Conservation (phyloP, 2,329 filamentous ascomycete genomes). For the Cladosporium sp. region DNA sequence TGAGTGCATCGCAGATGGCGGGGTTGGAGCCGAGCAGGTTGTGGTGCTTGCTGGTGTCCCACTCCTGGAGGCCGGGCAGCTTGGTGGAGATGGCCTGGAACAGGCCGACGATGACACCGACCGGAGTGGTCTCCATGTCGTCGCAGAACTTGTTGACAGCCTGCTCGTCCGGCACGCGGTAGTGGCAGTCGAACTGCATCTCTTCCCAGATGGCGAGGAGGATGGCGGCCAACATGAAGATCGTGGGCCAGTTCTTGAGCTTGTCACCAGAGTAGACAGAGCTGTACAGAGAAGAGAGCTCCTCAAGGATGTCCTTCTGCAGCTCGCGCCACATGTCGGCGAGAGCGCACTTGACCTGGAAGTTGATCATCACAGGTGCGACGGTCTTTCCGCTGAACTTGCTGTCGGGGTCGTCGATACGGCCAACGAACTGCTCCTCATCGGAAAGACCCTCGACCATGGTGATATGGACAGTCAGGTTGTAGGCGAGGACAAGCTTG, state of each 20-base stretch:
- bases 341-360: constrained; percentile 96
- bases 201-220: constrained; percentile 94
- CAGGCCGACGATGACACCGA: constrained; percentile 90
- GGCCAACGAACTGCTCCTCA: constrained; percentile 69
- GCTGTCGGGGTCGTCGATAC: constrained; percentile 78
- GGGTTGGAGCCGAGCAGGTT: constrained; percentile 84
- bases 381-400: constrained; percentile 86
- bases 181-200: constrained; percentile 98
- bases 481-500: constrained; percentile 92
- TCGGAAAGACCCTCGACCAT: constrained; percentile 85
- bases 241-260: constrained; percentile 97
- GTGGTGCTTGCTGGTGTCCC: constrained; percentile 88
- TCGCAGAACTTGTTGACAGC: constrained; percentile 90
- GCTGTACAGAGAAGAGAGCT: constrained; percentile 88
- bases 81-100: constrained; percentile 99
- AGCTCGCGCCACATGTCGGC: constrained; percentile 98
- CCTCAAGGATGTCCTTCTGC: constrained; percentile 91
- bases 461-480: constrained; percentile 88
- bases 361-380: constrained; percentile 98
- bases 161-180: constrained; percentile 76
- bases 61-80: constrained; percentile 84
- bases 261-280: constrained; percentile 96
- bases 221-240: constrained; percentile 94
- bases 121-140: constrained; percentile 94
- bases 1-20: constrained; percentile 92